A percentile compares a stretch with the other conserved stretches of the same genome.
These are phyloP conservation scores for Saturnispora zaruensis DNA, from an alignment of 805 yeast species.

Conservation along the genomic window DNA sequence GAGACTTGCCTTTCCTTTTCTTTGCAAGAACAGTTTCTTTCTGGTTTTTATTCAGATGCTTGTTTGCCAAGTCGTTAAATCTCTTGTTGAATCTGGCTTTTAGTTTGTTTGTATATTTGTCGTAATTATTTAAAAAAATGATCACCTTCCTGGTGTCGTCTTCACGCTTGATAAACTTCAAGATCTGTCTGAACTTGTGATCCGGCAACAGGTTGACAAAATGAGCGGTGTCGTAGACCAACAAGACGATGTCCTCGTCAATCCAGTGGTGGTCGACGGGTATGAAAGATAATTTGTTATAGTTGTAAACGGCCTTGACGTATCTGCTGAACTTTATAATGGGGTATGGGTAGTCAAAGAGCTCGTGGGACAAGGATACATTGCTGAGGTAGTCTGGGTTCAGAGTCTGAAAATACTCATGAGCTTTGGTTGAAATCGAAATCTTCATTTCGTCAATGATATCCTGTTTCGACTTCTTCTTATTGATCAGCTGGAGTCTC, in stretches of 20 bases:
- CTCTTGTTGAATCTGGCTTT: constrained; percentile 37
- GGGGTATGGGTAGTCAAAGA: constrained; percentile 29
- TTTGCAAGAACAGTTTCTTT: background rate
- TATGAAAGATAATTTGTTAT: constrained; percentile 40
- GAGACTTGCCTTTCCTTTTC: constrained; percentile 8
- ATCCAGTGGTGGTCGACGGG: constrained; percentile 38
- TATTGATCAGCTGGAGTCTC: background rate
- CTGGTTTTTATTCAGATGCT: constrained; percentile 8
- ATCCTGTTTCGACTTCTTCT: constrained; percentile 2
- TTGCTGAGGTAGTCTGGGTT: background rate
- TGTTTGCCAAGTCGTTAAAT: constrained; percentile 29
- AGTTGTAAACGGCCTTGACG: constrained; percentile 41
- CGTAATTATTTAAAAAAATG: constrained; percentile 41
- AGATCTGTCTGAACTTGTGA: constrained; percentile 21
- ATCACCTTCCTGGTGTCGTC: constrained; percentile 28
- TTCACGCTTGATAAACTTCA: constrained; percentile 19
- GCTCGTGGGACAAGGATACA: constrained; percentile 10
- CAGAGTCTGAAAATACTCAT: constrained; percentile 12
- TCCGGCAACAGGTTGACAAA: constrained; percentile 31
- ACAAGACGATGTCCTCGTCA: constrained; percentile 36
- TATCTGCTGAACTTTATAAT: constrained; percentile 45
- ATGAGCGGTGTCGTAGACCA: constrained; percentile 40
- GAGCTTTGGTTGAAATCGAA: background rate
- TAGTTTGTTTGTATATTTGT: constrained; percentile 37
- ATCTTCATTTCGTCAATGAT: constrained; percentile 2